Percentiles rank a stretch among this genome's conserved stretches.
phyloP scores from a whole-genome alignment of 352 stramenopile species.

The Pythium sukuiense region DNA sequence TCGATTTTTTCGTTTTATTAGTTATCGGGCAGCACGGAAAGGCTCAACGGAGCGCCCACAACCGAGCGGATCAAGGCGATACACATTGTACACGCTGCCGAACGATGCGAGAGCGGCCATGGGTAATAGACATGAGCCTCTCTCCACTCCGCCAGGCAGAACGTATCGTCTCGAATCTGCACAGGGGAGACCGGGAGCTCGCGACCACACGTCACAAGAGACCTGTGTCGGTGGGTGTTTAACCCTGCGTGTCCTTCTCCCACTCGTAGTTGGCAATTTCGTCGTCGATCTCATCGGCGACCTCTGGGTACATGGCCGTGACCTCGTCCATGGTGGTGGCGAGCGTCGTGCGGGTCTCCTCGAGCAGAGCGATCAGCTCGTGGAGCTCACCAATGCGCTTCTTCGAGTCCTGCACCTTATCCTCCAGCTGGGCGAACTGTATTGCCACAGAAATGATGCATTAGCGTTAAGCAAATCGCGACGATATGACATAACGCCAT shows the following conservation, averaged over 20 bases:
- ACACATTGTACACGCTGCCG: neutral
- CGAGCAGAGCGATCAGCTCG: slow-evolving; percentile 79
- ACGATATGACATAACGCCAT: neutral
- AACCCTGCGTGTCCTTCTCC: slow-evolving; percentile 87
- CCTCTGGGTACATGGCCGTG: slow-evolving; percentile 83
- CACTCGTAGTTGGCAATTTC: slow-evolving; percentile 90
- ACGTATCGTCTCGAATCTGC: slow-evolving; percentile 8
- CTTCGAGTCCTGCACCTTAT: slow-evolving; percentile 84
- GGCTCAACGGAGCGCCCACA: neutral
- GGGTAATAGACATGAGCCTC: neutral
- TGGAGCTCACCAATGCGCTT: slow-evolving; percentile 85
- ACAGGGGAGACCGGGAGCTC: slow-evolving; percentile 5
- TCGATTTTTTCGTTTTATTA: slow-evolving; percentile 2
- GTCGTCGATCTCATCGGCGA: slow-evolving; percentile 84
- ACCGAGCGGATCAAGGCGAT: neutral
- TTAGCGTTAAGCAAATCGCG: neutral
- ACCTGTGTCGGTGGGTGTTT: slow-evolving; percentile 25
- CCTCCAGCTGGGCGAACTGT: slow-evolving; percentile 73
- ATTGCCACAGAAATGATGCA: neutral
- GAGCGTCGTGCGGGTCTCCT: slow-evolving; percentile 83
- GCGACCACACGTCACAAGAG: slow-evolving; percentile 7
- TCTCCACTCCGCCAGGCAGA: neutral
- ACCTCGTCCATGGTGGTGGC: slow-evolving; percentile 86
- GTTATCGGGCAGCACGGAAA: neutral
- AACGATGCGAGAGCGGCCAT: neutral